Base-by-base conservation (phyloP, 208 protist genomes). In the Balamuthia mandrillaris region DNA sequence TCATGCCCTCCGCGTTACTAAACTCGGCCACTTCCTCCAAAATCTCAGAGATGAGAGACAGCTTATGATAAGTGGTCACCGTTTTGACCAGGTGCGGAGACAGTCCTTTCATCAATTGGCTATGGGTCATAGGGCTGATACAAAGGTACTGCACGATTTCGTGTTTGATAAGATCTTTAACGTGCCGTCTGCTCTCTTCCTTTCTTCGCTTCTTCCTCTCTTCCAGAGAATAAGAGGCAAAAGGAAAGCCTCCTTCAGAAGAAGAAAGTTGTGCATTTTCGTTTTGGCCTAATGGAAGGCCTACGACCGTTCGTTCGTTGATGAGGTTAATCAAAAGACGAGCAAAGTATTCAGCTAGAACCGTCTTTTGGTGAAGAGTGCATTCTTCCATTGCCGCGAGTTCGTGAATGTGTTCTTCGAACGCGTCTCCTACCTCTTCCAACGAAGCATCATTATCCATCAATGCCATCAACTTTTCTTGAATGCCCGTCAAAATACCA, bases 301-400 rank as follows among this genome's bases (percentile, higher is more conserved):
- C 70, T 2, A 79, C 45, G 0, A 58, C 70, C 31, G 27, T 49
- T 7, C 70, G 70, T 49, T 79, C 70, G 27, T 79, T 79, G 45
- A 49, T 49, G 45, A 79, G 45, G 2, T 60, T 37, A 21, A 79
- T 79, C 9, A 79, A 49, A 27, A 79, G 29, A 2, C 70, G 45
- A 21, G 60, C 47, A 49, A 42, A 79, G 7, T 79, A 49, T 49
- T 79, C 70, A 33, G 70, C 70, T 42, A 79, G 70, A 42, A 37
- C 2, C 10, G 60, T 18, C 33, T 79, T 52, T 49, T 79, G 41
- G 5, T 79, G 45, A 4, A 29, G 41, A 3, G 70, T 42, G 27
- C 52, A 3, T 29, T 10, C 14, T 3, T 24, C 5, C 47, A 79
- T 79, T 49, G 47, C 52, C 1, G 24, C 41, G 41, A 52, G 52